These are phyloP conservation scores for Aspergillus ibericus DNA, from an alignment of 2,329 filamentous ascomycete genomes.

Conservation along the genomic window DNA sequence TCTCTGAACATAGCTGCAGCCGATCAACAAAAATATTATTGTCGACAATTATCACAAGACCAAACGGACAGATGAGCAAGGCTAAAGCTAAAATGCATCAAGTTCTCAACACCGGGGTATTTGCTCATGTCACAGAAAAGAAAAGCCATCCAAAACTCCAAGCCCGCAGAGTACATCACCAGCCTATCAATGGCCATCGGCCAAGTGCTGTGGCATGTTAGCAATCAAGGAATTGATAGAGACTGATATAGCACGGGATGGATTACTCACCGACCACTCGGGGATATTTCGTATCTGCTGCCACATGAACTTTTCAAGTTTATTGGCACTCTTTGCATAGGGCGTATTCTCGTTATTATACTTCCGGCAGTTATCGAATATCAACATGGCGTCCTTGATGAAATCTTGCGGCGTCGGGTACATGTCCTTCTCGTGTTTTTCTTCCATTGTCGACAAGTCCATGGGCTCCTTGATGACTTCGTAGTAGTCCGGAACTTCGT, in stretches of 20 bases:
- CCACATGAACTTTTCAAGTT: slow-evolving; percentile 95
- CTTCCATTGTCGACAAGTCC: slow-evolving; percentile 95
- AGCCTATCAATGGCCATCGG: slow-evolving; percentile 36
- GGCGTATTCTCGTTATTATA: slow-evolving; percentile 96
- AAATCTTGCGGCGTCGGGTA: slow-evolving; percentile 93
- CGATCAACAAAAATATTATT: background rate
- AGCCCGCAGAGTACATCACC: background rate
- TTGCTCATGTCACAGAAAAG: slow-evolving; percentile 7
- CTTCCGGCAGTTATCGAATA: slow-evolving; percentile 91
- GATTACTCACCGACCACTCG: slow-evolving; percentile 71
- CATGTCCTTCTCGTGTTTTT: slow-evolving; percentile 88
- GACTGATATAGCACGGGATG: background rate
- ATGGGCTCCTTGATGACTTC: slow-evolving; percentile 97
- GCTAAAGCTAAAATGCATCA: slow-evolving; percentile 11
- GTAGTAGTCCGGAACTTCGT: slow-evolving; percentile 98
- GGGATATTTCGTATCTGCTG: slow-evolving; percentile 85
- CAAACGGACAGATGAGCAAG: slow-evolving; percentile 3
- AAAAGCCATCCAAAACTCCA: slow-evolving; percentile 18
- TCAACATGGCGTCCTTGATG: slow-evolving; percentile 78
- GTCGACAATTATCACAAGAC: background rate
- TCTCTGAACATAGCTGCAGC: background rate
- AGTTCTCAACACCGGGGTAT: slow-evolving; percentile 17
- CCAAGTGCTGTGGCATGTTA: slow-evolving; percentile 37
- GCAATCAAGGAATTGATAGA: background rate
- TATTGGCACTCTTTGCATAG: slow-evolving; percentile 93